Conservation (phyloP, 768 basidiomycete genomes). For the Mycena rosella region DNA sequence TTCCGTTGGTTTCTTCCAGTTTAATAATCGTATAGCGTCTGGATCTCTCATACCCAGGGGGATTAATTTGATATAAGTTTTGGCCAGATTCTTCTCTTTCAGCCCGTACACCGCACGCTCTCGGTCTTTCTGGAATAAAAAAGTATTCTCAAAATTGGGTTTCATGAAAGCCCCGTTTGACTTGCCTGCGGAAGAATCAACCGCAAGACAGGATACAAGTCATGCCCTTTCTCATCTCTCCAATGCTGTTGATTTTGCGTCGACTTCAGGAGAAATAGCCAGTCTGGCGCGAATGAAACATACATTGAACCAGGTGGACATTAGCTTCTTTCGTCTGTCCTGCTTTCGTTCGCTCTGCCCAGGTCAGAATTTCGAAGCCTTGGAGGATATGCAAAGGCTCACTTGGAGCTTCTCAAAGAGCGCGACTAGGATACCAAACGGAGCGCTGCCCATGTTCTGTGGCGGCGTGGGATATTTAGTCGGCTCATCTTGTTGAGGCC, state of each 20-base stretch:
- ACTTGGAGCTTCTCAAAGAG: slow-evolving; percentile 81
- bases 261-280: slow-evolving; percentile 27
- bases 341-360: slow-evolving; percentile 68
- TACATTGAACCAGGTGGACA: slow-evolving; percentile 88
- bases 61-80: slow-evolving; percentile 91
- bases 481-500: slow-evolving; percentile 43
- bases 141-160: neutral
- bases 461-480: slow-evolving; percentile 67
- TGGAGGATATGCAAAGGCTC: no score
- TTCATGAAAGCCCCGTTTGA: slow-evolving; percentile 22
- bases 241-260: slow-evolving; percentile 69
- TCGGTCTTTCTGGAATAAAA: slow-evolving; percentile 80
- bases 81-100: slow-evolving; percentile 96
- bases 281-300: slow-evolving; percentile 42
- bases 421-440: slow-evolving; percentile 74
- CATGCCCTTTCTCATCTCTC: slow-evolving; percentile 87
- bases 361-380: no score
- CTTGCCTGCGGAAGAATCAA: slow-evolving; percentile 90
- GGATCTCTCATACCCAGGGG: slow-evolving; percentile 84
- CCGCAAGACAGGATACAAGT: slow-evolving; percentile 91
- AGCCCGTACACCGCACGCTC: slow-evolving; percentile 93
- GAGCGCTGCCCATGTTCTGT: slow-evolving; percentile 75
- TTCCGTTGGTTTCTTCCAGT: slow-evolving; percentile 91
- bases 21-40: slow-evolving; percentile 83
- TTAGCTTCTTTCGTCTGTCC: slow-evolving; percentile 75